Evolutionary conservation across 768 basidiomycete species (phyloP).

Genomic region (Rickenella mellea): DNA sequence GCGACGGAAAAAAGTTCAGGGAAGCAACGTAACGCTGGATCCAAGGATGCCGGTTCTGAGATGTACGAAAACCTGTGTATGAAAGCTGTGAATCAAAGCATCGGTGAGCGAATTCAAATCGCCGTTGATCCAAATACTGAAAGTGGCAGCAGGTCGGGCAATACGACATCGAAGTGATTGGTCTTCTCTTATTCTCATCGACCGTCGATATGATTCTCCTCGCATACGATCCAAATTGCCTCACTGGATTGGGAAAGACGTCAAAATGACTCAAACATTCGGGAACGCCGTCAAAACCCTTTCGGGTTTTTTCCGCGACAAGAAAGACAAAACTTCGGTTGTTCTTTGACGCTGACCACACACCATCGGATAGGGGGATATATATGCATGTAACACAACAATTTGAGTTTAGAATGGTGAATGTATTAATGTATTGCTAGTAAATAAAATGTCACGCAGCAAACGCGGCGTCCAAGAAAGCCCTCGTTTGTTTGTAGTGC

Average conservation of each 20-base stretch:
- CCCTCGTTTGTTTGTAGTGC: constrained; percentile 88
- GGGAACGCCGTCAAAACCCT: neutral
- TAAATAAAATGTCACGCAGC: no score
- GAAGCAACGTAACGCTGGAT: constrained; percentile 18
- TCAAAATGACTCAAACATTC: neutral
- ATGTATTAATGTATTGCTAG: no score
- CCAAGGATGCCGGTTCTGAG: constrained; percentile 65
- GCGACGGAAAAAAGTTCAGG: constrained; percentile 37
- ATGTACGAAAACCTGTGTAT: constrained; percentile 88
- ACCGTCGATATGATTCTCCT: constrained; percentile 65
- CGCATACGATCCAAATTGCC: constrained; percentile 78
- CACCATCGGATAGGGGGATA: no score
- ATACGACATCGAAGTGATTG: constrained; percentile 89
- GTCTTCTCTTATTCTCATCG: constrained; percentile 83
- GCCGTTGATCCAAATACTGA: neutral
- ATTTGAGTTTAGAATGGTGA: no score
- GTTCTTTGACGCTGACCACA: no score
- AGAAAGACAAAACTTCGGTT: neutral
- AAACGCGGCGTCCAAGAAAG: constrained; percentile 60
- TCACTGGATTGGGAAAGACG: constrained; percentile 58
- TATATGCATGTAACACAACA: no score
- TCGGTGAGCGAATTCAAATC: constrained; percentile 47
- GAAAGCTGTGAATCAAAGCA: constrained; percentile 95
- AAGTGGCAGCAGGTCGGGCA: constrained; percentile 57
- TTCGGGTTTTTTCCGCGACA: neutral